A percentile compares a stretch with the other conserved stretches of the same genome.
These are phyloP conservation scores for Solanum okadae DNA, from an alignment of 257 asterid species.

Conservation along the genomic window DNA sequence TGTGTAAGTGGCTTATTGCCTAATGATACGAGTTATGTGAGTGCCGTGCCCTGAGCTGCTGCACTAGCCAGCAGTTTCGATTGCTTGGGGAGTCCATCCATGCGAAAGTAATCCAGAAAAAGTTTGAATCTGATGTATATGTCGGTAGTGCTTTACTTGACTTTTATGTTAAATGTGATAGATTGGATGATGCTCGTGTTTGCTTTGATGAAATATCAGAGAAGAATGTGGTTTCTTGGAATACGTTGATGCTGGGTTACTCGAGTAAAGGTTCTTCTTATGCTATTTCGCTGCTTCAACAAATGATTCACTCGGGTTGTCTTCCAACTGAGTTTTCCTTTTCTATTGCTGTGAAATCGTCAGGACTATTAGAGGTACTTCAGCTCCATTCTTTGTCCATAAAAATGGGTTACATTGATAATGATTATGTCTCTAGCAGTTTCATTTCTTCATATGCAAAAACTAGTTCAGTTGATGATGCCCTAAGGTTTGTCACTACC, in stretches of 20 bases:
- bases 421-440: conserved; percentile 48
- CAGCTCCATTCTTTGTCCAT: conserved; percentile 59
- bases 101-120: conserved; percentile 42
- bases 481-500: conserved; percentile 32
- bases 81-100: conserved; percentile 51
- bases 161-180: conserved; percentile 51
- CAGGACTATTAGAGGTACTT: conserved; percentile 26
- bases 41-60: conserved; percentile 43
- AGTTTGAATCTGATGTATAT: conserved; percentile 32
- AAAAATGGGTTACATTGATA: conserved; percentile 56
- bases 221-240: conserved; percentile 70
- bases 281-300: conserved; percentile 32
- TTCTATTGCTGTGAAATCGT: conserved; percentile 51
- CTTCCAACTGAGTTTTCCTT: conserved; percentile 51
- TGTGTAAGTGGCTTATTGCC: conserved; percentile 32
- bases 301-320: conserved; percentile 49
- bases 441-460: conserved; percentile 55
- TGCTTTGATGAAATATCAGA: conserved; percentile 55
- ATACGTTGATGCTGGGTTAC: conserved; percentile 60
- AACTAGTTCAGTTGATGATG: conserved; percentile 40
- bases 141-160: conserved; percentile 58
- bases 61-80: conserved; percentile 26
- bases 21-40: conserved; percentile 35
- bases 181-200: conserved; percentile 38
- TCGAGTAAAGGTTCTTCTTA: conserved; percentile 37